A percentile compares a stretch with the other conserved stretches of the same genome.
These are phyloP conservation scores for Pleurotus djamor DNA, from an alignment of 768 basidiomycete species.

Conservation along the genomic window DNA sequence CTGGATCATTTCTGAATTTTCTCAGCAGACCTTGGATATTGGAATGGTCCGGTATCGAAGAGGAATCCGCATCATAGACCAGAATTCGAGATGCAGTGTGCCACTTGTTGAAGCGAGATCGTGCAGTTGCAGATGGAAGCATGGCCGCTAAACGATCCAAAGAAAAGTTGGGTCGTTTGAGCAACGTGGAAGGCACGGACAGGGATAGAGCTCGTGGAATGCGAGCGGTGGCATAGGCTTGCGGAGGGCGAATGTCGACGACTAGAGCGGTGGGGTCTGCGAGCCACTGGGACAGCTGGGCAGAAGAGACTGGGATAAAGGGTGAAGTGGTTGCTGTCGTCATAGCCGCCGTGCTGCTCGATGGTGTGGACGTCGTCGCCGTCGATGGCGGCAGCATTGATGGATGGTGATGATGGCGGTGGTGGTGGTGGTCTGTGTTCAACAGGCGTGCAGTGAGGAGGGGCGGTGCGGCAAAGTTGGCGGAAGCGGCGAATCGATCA, in stretches of 20 bases:
- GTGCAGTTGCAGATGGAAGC: constrained; percentile 63
- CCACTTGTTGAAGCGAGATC: constrained; percentile 62
- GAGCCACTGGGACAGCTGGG: constrained; percentile 26
- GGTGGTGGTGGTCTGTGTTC: background rate
- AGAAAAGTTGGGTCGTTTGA: constrained; percentile 87
- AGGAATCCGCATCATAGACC: constrained; percentile 84
- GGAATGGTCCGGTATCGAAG: constrained; percentile 53
- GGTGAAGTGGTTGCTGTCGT: background rate
- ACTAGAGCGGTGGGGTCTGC: constrained; percentile 49
- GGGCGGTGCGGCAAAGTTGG: background rate
- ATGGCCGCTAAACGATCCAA: constrained; percentile 75
- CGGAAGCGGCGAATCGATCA: background rate
- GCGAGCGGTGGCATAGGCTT: constrained; percentile 65
- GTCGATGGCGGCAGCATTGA: background rate
- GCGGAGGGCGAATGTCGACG: constrained; percentile 88
- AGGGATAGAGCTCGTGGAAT: constrained; percentile 75
- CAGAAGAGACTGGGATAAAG: constrained; percentile 21
- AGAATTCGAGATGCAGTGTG: constrained; percentile 59
- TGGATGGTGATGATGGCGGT: too few species aligned
- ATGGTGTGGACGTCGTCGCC: background rate
- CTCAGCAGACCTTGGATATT: constrained; percentile 73
- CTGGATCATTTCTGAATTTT: constrained; percentile 60
- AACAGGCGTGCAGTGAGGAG: background rate
- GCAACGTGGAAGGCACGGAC: constrained; percentile 90
- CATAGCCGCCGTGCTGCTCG: background rate